phyloP scores from a whole-genome alignment of 2,329 filamentous ascomycete genomes.

The Pseudopithomyces chartarum region DNA sequence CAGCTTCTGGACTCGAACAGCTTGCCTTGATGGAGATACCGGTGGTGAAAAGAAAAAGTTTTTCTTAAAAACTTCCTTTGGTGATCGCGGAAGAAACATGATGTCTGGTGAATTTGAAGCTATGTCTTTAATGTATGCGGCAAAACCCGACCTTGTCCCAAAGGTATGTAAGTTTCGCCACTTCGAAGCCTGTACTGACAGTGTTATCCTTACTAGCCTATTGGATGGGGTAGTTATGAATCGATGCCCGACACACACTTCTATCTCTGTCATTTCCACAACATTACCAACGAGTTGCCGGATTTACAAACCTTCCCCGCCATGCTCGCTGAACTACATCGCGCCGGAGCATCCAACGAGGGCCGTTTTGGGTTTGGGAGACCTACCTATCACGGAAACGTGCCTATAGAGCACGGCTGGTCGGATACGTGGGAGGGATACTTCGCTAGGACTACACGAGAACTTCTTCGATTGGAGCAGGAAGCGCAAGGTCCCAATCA shows the following conservation, averaged over 20 bases:
- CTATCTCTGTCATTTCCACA: constrained; percentile 13
- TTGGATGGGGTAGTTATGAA: constrained; percentile 8
- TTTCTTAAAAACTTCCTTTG: constrained; percentile 8
- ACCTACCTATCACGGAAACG: constrained; percentile 13
- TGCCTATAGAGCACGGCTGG: constrained; percentile 9
- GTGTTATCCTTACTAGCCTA: constrained; percentile 1
- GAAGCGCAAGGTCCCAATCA: constrained; percentile 8
- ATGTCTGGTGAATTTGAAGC: background rate
- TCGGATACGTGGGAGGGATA: constrained; percentile 11
- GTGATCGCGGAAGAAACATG: constrained; percentile 1
- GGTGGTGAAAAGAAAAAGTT: constrained; percentile 8
- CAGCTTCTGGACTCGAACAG: constrained; percentile 1
- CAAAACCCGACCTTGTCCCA: background rate
- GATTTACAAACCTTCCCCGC: constrained; percentile 1
- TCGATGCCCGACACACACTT: constrained; percentile 10
- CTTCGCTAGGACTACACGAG: constrained; percentile 6
- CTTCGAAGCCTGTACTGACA: background rate
- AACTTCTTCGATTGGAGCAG: constrained; percentile 7
- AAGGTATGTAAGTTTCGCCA: background rate
- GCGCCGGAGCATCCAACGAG: constrained; percentile 2
- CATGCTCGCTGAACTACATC: constrained; percentile 11
- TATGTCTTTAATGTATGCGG: background rate
- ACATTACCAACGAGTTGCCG: constrained; percentile 10
- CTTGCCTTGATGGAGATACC: constrained; percentile 3
- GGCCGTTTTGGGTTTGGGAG: constrained; percentile 8